Percentiles rank a stretch among this genome's conserved stretches.
Evolutionary conservation across 2,329 filamentous ascomycete species (phyloP).

Genomic region (Aspergillus latus): DNA sequence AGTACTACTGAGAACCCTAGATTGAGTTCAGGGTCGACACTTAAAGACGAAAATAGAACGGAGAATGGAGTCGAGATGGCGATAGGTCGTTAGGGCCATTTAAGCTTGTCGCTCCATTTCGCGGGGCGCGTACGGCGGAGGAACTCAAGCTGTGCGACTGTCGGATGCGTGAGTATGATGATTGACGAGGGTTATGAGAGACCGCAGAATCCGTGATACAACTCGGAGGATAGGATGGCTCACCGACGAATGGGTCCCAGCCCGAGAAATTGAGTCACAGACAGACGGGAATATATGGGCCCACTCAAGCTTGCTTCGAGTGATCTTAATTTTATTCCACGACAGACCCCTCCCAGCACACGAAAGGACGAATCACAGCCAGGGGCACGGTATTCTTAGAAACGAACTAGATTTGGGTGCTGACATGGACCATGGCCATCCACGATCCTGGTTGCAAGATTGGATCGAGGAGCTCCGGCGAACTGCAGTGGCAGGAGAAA

Average conservation of each 20-base stretch:
- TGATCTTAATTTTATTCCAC: slow-evolving; percentile 1
- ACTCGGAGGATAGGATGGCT: background rate
- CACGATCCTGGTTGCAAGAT: background rate
- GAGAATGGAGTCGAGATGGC: background rate
- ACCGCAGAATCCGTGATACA: no score
- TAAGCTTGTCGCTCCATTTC: background rate
- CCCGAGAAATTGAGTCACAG: background rate
- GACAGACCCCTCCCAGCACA: no score
- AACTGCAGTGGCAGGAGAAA: no score
- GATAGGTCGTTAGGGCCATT: background rate
- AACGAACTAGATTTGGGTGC: slow-evolving; percentile 4
- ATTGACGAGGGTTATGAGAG: background rate
- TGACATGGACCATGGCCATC: slow-evolving; percentile 1
- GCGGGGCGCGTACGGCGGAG: background rate
- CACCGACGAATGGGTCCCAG: background rate
- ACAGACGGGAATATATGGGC: background rate
- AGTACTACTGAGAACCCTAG: no score
- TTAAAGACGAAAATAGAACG: slow-evolving; percentile 6
- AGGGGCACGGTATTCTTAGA: background rate
- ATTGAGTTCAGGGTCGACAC: background rate
- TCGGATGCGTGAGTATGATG: background rate
- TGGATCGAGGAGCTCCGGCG: background rate
- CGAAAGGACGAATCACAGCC: background rate
- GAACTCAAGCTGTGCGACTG: background rate
- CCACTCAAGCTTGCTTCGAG: slow-evolving; percentile 1